Base-by-base conservation (phyloP, 148 eudicot species). In the Camellia granthamiana region DNA sequence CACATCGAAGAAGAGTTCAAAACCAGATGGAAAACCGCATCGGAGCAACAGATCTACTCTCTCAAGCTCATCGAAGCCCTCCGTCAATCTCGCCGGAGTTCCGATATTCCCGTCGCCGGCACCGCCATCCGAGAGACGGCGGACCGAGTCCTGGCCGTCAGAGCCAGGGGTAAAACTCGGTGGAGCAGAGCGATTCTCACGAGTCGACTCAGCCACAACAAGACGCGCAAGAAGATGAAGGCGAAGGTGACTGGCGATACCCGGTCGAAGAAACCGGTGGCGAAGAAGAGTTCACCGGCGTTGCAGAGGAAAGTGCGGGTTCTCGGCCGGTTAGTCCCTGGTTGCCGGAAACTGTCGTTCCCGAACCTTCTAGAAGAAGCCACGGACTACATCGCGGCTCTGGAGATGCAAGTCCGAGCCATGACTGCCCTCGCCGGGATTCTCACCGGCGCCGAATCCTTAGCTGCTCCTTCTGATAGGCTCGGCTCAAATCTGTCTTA, bases 151-250 rank as follows among this genome's bases (percentile, higher is more conserved):
- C 86, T 94, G 7, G 98, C 98, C 6, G 81, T 83, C 18, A 82
- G 93, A 62, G 97, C 93, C 42, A 84, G 81, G 52, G 97, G 97
- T 3, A 90, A 87, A 0, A 87, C 88, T 4, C 89, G 90, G 14
- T 94, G 98, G 98, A 94, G 98, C 89, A 85, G 97, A 12, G 93
- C 98, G 18, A 90, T 94, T 43, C 89, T 94, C 55, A 77, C 85
- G 13, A 84, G 79, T 46, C 88, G 89, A 14, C 88, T 89, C 61
- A 88, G 88, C 19, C 81, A 18, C 19, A 47, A 80, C 6, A 82
- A 47, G 9, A 80, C 66, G 79, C 74, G 18, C 43, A 84, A 51
- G 41, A 71, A 51, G 58, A 42, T 21, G 41, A 88, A 81, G 77
- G 80, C 67, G 30, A 23, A 23, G 30, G 30, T 23, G 3, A 43